Percentiles rank a stretch among this genome's conserved stretches.
These are phyloP conservation scores for Phaseolus coccineus DNA, from an alignment of 331 rosid species.

Conservation along the genomic window DNA sequence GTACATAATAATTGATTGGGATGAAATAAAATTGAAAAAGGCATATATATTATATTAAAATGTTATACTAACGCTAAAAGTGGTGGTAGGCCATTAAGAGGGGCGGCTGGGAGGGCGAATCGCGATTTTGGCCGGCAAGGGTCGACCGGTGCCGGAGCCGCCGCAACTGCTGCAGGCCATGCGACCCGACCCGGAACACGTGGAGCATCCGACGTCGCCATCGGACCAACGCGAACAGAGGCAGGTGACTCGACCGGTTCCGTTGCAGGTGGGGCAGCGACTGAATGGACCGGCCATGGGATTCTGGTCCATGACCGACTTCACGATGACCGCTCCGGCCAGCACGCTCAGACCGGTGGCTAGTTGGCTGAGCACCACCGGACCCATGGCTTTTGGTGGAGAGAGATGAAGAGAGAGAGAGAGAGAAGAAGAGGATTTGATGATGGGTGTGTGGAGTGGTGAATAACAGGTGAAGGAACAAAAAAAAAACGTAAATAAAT, in stretches of 20 bases:
- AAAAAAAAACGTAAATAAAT: not conserved
- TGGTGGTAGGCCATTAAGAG: constrained; percentile 33
- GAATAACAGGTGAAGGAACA: not conserved
- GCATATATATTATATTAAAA: too few relatives aligned
- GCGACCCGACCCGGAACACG: constrained; percentile 89
- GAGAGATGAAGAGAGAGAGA: not conserved
- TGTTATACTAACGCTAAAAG: constrained; percentile 11
- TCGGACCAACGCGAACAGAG: constrained; percentile 92
- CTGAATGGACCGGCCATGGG: constrained; percentile 90
- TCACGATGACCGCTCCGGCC: constrained; percentile 86
- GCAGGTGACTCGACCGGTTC: constrained; percentile 87
- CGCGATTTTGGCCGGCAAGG: constrained; percentile 69
- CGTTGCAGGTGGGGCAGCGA: constrained; percentile 83
- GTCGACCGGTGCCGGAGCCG: constrained; percentile 90
- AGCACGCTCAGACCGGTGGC: constrained; percentile 88
- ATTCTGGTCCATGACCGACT: constrained; percentile 78
- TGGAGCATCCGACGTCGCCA: constrained; percentile 79
- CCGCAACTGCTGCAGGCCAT: constrained; percentile 83
- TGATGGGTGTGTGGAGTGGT: constrained; percentile 13
- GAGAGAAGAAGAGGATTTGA: not conserved
- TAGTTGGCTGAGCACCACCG: constrained; percentile 75
- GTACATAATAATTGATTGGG: constrained; percentile 37
- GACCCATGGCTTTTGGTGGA: constrained; percentile 48
- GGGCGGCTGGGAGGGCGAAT: constrained; percentile 63
- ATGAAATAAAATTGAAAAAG: not conserved